Percentiles rank a stretch among this genome's conserved stretches.
These are phyloP conservation scores for Ceratocystis huliohia DNA, from an alignment of 2,329 filamentous ascomycete species.

Conservation along the genomic window DNA sequence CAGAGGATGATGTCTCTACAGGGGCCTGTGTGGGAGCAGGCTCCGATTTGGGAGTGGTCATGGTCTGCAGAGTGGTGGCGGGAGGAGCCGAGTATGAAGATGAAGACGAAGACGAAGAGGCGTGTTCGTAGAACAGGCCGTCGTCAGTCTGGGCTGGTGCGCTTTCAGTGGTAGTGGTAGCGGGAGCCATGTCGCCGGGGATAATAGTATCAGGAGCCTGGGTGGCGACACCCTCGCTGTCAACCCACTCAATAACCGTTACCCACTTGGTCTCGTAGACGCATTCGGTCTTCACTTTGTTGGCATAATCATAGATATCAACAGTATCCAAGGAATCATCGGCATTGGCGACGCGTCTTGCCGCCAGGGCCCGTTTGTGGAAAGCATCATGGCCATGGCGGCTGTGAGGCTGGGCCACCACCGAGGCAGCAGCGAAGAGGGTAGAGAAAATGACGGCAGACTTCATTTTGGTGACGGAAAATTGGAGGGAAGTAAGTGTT, in stretches of 20 bases:
- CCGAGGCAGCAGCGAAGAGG: constrained; percentile 31
- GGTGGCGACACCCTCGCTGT: constrained; percentile 19
- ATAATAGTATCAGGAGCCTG: constrained; percentile 19
- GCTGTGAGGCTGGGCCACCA: constrained; percentile 40
- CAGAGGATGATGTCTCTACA: constrained; percentile 23
- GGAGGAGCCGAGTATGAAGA: background rate
- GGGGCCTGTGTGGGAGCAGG: constrained; percentile 24
- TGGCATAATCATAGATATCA: too few species aligned
- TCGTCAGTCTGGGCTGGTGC: background rate
- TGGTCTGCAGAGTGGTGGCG: constrained; percentile 3
- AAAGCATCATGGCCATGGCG: constrained; percentile 29
- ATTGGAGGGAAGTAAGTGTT: constrained; percentile 12
- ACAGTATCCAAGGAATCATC: too few species aligned
- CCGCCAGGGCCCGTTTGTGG: constrained; percentile 25
- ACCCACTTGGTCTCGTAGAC: constrained; percentile 29
- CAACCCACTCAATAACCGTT: constrained; percentile 39
- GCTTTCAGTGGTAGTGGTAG: constrained; percentile 17
- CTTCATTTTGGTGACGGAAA: constrained; percentile 32
- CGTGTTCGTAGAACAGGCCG: constrained; percentile 14
- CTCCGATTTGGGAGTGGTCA: constrained; percentile 16
- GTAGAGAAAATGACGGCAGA: constrained; percentile 32
- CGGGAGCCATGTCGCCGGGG: constrained; percentile 24
- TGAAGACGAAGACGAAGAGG: constrained; percentile 13
- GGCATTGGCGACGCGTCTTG: background rate
- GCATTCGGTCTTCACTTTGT: constrained; percentile 29